phyloP scores from a whole-genome alignment of 1,284 basidiomycete genomes.

The Heterobasidion irregulare region DNA sequence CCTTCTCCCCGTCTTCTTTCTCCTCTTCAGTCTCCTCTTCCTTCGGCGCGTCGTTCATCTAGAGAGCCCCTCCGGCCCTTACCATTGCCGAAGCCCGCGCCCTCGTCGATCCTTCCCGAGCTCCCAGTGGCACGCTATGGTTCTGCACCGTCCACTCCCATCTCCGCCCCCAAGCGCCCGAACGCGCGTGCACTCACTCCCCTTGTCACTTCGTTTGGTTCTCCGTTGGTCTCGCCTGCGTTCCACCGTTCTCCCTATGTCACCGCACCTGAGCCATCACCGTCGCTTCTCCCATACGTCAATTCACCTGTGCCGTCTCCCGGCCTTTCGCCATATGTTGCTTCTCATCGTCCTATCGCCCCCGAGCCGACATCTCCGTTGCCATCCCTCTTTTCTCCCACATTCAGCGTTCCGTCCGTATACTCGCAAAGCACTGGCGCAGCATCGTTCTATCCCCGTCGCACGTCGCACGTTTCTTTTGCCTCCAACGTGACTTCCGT shows the following conservation, averaged over 20 bases:
- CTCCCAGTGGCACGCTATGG: conserved; percentile 21
- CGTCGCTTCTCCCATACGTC: no score
- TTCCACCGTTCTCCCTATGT: background rate
- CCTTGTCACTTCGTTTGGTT: no score
- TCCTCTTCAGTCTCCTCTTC: background rate
- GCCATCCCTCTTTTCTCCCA: background rate
- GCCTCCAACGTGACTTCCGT: conserved; percentile 15
- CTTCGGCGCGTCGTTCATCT: background rate
- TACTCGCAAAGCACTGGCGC: conserved; percentile 7
- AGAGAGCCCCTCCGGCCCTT: conserved; percentile 41
- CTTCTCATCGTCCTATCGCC: conserved; percentile 13
- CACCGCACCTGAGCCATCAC: background rate
- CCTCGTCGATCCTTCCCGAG: conserved; percentile 34
- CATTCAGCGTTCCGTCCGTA: conserved; percentile 23
- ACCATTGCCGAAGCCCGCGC: conserved; percentile 55
- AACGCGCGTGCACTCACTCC: no score
- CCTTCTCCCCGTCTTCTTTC: background rate
- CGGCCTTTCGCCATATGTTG: conserved; percentile 15
- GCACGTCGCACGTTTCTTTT: conserved; percentile 25
- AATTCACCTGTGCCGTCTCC: background rate
- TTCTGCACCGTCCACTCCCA: background rate
- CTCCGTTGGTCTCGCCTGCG: no score
- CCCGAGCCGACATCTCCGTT: conserved; percentile 13
- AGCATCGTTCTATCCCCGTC: conserved; percentile 3
- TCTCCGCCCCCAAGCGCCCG: no score